Conservation (phyloP, 768 basidiomycete genomes). For the Xerocomellus chrysenteron region DNA sequence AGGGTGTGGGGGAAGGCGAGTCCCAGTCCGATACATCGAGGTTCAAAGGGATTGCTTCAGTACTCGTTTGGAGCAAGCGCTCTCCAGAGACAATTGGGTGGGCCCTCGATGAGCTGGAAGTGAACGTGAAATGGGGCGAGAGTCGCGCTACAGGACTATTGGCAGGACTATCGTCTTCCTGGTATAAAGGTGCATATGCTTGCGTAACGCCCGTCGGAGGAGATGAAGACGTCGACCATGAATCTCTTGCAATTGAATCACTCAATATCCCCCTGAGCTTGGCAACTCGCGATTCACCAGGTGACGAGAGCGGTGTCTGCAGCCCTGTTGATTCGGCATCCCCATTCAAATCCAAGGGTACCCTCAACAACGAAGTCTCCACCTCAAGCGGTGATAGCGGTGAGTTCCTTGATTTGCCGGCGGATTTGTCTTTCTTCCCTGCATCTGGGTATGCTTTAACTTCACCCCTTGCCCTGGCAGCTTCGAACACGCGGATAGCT, state of each 20-base stretch:
- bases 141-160: constrained; percentile 1
- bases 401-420: constrained; percentile 3
- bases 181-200: constrained; percentile 15
- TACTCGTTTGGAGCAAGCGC: neutral
- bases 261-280: constrained; percentile 10
- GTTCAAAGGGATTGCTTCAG: neutral
- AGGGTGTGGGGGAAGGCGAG: constrained; percentile 1
- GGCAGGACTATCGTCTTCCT: constrained; percentile 13
- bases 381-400: constrained; percentile 16
- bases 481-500: constrained; percentile 35
- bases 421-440: neutral
- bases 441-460: constrained; percentile 17
- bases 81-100: constrained; percentile 6
- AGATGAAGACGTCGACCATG: constrained; percentile 17
- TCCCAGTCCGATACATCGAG: constrained; percentile 9
- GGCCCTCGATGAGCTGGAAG: constrained; percentile 19
- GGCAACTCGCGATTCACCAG: constrained; percentile 1
- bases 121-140: constrained; percentile 19
- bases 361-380: constrained; percentile 17
- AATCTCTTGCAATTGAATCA: constrained; percentile 5
- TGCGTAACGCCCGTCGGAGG: constrained; percentile 28
- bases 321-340: neutral
- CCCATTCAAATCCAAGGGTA: constrained; percentile 6
- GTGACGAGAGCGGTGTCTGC: neutral
- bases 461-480: constrained; percentile 30